Base-by-base conservation (phyloP, 2,329 filamentous ascomycete species). In the Cercospora zeae-maydis region DNA sequence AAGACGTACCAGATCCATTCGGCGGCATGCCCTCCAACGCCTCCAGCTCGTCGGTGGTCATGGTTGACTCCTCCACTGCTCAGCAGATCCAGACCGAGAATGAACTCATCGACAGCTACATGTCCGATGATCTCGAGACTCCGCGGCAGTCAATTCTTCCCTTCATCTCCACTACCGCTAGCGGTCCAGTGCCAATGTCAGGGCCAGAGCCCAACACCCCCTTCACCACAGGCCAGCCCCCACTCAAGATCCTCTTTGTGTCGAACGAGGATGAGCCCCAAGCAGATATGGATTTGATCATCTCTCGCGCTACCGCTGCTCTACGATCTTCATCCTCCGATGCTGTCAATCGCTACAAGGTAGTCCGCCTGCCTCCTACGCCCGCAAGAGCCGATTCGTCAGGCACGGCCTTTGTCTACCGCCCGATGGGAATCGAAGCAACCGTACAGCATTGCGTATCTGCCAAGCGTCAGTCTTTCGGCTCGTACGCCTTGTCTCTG, bases 121-220 rank as follows among this genome's bases (percentile, higher is more conserved):
- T 69, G 33, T 68, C 69, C 2, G 73, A 74, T 2, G 70, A 74
- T 34, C 63, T 73, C 13, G 72, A 74, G 62, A 75, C 73, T 8
- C 73, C 73, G 8, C 69, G 69, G 13, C 72, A 74, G 54, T 75
- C 72, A 1, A 68, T 68, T 19, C 65, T 70, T 11, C 47, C 55
- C 34, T 59, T 47, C 11, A 52, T 16, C 27, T 53, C 34, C 24
- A 19, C 55, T 3, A 39, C 62, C 8, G 21, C 49, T n/a, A 27
- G 19, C 31, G 3, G 3, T 27, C 24, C 24, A 27, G 24, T 45
- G 39, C 39, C 39, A 21, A 31, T 14, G 27, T 36, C 27, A 27
- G 13, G 30, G 30, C 27, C 37, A 49, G 37, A 39, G n/a, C n/a
- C 19, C 13, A 61, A 62, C 34, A 13, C 11, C 19, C 16, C 45